Base-by-base conservation (phyloP, 441 rosid species). In the Pelargonium myrrhifolium region DNA sequence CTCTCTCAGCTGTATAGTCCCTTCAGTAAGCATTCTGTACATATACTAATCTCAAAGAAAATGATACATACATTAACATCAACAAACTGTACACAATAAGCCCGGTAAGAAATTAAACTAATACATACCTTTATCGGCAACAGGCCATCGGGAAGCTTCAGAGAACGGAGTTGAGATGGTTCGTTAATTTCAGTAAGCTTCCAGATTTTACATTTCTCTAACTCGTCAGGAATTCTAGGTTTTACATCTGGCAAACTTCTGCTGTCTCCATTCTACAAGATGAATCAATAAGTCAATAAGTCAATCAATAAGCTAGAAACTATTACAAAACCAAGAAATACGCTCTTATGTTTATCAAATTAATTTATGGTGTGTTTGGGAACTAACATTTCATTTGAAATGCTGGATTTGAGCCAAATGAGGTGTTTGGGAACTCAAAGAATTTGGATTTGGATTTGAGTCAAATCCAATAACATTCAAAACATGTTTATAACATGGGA, bases 141-240 rank as follows among this genome's bases (percentile, higher is more conserved):
- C 72, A 83, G 72, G 71, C 67, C 82, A 70, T 87, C 96, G 12
- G 85, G 86, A 20, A 92, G 93, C 83, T 82, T 89, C 75, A 89
- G 63, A 65, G 98, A 84, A 37, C 82, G 92, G 66, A 94, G 87
- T 67, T 89, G 96, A 28, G 88, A 84, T 70, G 83, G 72, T 76
- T 92, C 88, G 78, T 77, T 89, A 67, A 92, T 87, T 84, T 88
- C 96, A 64, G 85, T 85, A 65, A 83, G 76, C 77, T 89, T 92
- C 98, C 93, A 85, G 58, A 75, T 82, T 76, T 87, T 82, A 67
- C 89, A 80, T 67, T 84, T 85, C 71, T 87, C 94, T 20, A 68
- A 24, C 74, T 87, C 90, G 40, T 89, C 90, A 28, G 75, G 80
- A 76, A 81, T 78, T 81, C 87, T 85, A 24, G 93, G 90, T 80